Conservation (phyloP, 495 filamentous ascomycete species). For the Aspergillus homomorphus region DNA sequence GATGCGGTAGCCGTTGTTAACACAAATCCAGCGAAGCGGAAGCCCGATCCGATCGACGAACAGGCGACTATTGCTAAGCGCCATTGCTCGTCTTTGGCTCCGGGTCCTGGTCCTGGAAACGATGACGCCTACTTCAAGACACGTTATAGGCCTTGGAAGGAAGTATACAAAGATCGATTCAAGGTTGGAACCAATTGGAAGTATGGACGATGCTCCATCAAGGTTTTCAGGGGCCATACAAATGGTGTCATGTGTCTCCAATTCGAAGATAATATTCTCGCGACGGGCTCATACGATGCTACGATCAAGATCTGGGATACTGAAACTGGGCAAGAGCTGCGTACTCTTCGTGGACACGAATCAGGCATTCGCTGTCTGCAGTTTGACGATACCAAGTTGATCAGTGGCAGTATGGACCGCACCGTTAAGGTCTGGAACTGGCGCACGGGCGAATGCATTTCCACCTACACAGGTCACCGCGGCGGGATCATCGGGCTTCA, state of each 20-base stretch:
- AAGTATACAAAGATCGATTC: slow-evolving; percentile 83
- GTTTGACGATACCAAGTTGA: slow-evolving; percentile 88
- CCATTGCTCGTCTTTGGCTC: slow-evolving; percentile 33
- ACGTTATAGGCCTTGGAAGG: slow-evolving; percentile 79
- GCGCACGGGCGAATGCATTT: slow-evolving; percentile 84
- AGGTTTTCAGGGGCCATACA: slow-evolving; percentile 79
- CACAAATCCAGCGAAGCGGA: slow-evolving; percentile 38
- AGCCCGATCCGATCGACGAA: slow-evolving; percentile 29
- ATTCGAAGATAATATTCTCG: slow-evolving; percentile 89
- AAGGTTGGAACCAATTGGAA: slow-evolving; percentile 96
- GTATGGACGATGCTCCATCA: slow-evolving; percentile 79
- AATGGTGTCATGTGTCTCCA: slow-evolving; percentile 97
- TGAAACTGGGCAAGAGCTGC: slow-evolving; percentile 78
- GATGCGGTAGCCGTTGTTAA: slow-evolving; percentile 18
- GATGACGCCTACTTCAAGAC: slow-evolving; percentile 45
- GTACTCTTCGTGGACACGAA: slow-evolving; percentile 77
- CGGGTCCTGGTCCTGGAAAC: slow-evolving; percentile 24
- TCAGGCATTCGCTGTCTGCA: slow-evolving; percentile 82
- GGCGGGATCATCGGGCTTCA: slow-evolving; percentile 82
- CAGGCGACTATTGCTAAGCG: slow-evolving; percentile 36
- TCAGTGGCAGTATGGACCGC: slow-evolving; percentile 76
- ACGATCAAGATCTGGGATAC: slow-evolving; percentile 97
- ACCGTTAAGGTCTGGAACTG: slow-evolving; percentile 95
- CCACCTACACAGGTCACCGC: slow-evolving; percentile 71
- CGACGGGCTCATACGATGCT: slow-evolving; percentile 90